Conservation (phyloP, 164 flowering plant species). For the Buxus sempervirens region DNA sequence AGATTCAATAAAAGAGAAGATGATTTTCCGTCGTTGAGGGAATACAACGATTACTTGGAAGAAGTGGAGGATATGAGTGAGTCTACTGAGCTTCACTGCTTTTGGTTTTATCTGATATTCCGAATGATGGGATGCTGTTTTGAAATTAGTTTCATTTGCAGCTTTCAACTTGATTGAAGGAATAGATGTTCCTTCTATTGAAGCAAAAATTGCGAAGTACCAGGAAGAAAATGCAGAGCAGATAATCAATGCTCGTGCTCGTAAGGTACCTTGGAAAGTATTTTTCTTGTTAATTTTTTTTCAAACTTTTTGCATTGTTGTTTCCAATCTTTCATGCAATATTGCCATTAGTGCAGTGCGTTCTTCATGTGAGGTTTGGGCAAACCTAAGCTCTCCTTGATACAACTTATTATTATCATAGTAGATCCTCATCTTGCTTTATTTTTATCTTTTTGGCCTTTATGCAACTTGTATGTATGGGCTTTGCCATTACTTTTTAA, state of each 20-base stretch:
- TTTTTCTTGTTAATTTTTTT: background rate
- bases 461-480: too few species aligned
- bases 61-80: conserved; percentile 97
- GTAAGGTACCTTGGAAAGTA: conserved; percentile 46
- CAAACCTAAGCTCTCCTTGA: background rate
- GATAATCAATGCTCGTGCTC: conserved; percentile 76
- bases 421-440: too few species aligned
- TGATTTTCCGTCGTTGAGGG: conserved; percentile 78
- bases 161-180: conserved; percentile 70
- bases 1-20: conserved; percentile 92
- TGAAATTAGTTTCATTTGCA: conserved; percentile 21
- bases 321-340: background rate
- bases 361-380: background rate
- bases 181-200: conserved; percentile 67
- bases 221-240: conserved; percentile 89
- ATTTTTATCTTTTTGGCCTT: too few species aligned
- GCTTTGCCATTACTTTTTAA: too few species aligned
- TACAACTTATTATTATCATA: too few species aligned
- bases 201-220: conserved; percentile 69
- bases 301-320: background rate
- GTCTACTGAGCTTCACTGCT: conserved; percentile 18
- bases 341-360: background rate
- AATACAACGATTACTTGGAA: conserved; percentile 93
- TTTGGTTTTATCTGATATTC: conserved; percentile 3
- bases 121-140: background rate